These are phyloP conservation scores for Tarenaya hassleriana DNA, from an alignment of 345 rosid genomes.

Conservation along the genomic window DNA sequence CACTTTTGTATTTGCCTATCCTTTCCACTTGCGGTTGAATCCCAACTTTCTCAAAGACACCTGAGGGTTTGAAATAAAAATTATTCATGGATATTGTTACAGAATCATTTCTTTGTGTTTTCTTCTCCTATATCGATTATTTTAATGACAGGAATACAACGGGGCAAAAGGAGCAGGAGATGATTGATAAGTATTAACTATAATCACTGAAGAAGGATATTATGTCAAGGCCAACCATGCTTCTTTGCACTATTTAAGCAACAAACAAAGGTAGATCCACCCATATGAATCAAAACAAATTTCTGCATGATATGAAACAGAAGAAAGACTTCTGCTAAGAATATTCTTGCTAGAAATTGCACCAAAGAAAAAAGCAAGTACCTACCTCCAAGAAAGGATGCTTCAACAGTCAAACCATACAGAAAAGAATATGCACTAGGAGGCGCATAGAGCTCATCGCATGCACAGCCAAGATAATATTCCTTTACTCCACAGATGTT, in stretches of 20 bases:
- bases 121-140: no score
- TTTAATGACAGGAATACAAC: no score
- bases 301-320: constrained; percentile 3
- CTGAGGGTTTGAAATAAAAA: constrained; percentile 24
- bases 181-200: no score
- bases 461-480: constrained; percentile 82
- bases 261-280: background rate
- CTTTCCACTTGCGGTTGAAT: constrained; percentile 84
- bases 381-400: constrained; percentile 82
- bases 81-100: no score
- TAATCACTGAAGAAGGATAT: no score
- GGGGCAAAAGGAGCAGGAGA: no score
- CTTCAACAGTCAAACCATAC: constrained; percentile 85
- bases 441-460: constrained; percentile 83
- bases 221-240: no score
- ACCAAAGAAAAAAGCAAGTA: constrained; percentile 12
- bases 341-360: background rate
- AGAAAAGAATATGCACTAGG: constrained; percentile 91
- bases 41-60: constrained; percentile 85
- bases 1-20: constrained; percentile 94
- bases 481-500: constrained; percentile 80
- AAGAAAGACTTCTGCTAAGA: background rate
- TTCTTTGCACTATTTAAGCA: background rate
- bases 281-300: background rate
- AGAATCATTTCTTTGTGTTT: no score